A percentile compares a stretch with the other conserved stretches of the same genome.
Evolutionary conservation across 1,284 basidiomycete species (phyloP).

Genomic region (Sutorius eximius): DNA sequence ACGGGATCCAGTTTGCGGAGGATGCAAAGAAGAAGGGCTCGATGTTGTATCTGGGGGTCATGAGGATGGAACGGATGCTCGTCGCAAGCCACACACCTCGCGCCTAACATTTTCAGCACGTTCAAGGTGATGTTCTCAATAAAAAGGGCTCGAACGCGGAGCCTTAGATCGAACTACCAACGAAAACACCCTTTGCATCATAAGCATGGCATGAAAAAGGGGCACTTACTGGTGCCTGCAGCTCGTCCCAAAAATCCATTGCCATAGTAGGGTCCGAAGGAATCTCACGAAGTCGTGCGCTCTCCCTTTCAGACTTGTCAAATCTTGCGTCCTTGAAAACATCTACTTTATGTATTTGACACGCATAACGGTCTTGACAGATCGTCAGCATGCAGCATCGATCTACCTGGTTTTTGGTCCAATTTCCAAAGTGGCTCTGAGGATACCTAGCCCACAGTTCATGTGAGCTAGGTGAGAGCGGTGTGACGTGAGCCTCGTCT

Average conservation of each 20-base stretch:
- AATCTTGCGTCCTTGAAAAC: constrained; percentile 39
- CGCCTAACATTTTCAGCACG: constrained; percentile 50
- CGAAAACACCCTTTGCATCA: neutral
- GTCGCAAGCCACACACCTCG: constrained; percentile 35
- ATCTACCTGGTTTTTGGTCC: constrained; percentile 45
- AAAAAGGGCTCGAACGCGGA: constrained; percentile 48
- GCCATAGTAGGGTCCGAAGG: neutral
- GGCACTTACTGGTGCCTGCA: constrained; percentile 20
- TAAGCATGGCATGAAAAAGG: neutral
- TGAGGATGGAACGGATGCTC: constrained; percentile 1
- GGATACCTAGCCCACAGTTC: constrained; percentile 41
- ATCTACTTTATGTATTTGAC: constrained; percentile 44
- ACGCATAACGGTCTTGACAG: constrained; percentile 26
- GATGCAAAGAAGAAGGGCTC: constrained; percentile 63
- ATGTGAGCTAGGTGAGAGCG: neutral
- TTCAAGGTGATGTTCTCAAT: constrained; percentile 46
- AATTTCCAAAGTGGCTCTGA: constrained; percentile 50
- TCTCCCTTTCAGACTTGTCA: constrained; percentile 3
- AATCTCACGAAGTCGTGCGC: constrained; percentile 3
- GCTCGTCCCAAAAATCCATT: constrained; percentile 20
- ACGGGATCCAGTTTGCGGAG: constrained; percentile 55
- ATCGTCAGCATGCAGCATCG: constrained; percentile 41
- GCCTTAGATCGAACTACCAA: constrained; percentile 32
- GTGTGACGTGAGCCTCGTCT: constrained; percentile 17
- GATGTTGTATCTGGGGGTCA: constrained; percentile 32